Conservation (phyloP, 2,329 filamentous ascomycete genomes). For the Ophiocordyceps unilateralis region DNA sequence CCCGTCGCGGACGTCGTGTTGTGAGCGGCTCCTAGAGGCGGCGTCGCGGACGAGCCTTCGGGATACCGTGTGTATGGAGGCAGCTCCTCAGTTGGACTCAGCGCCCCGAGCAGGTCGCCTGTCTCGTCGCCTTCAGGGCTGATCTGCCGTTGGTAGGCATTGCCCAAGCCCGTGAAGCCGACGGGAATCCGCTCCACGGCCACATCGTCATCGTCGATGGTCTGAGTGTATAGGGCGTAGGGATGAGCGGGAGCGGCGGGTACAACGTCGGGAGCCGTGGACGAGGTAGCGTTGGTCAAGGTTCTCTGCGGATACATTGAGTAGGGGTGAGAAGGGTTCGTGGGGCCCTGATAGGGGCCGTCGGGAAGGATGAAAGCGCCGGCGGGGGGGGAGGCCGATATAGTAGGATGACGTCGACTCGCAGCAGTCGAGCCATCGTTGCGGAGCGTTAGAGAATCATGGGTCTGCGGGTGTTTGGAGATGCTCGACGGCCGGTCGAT, state of each 20-base stretch:
- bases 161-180: slow-evolving; percentile 59
- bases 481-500: slow-evolving; percentile 32
- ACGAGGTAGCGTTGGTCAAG: slow-evolving; percentile 55
- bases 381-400: slow-evolving; percentile 8
- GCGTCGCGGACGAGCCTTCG: slow-evolving; percentile 44
- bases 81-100: slow-evolving; percentile 79
- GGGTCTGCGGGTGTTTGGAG: slow-evolving; percentile 30
- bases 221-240: slow-evolving; percentile 75
- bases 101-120: slow-evolving; percentile 72
- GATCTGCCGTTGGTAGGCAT: slow-evolving; percentile 52
- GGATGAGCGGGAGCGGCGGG: slow-evolving; percentile 60
- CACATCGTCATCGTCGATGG: slow-evolving; percentile 37
- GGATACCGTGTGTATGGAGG: slow-evolving; percentile 87
- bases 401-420: slow-evolving; percentile 1
- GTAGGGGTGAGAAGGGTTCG: slow-evolving; percentile 69
- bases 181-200: slow-evolving; percentile 29
- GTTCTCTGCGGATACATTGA: slow-evolving; percentile 63
- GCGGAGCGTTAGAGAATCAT: slow-evolving; percentile 32
- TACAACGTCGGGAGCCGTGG: slow-evolving; percentile 41
- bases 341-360: slow-evolving; percentile 51
- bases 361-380: slow-evolving; percentile 27
- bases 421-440: slow-evolving; percentile 27
- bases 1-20: slow-evolving; percentile 1
- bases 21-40: slow-evolving; percentile 9
- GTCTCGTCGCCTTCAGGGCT: slow-evolving; percentile 71